Conservation (phyloP, 495 filamentous ascomycete species). For the Tuber brumale region DNA sequence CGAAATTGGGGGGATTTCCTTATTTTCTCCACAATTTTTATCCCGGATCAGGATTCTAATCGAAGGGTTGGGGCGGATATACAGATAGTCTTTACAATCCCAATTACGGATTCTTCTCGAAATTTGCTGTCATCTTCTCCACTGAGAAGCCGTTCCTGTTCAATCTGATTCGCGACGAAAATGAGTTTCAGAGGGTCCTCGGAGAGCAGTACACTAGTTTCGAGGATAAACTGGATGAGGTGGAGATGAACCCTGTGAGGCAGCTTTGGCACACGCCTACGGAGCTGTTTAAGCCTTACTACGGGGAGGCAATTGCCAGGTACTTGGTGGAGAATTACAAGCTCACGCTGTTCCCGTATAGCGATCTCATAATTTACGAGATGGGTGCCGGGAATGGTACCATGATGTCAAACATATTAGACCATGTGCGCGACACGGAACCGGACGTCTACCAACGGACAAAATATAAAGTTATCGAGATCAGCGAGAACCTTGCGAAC, state of each 20-base stretch:
- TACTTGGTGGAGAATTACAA: slow-evolving; percentile 96
- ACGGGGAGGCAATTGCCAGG: slow-evolving; percentile 90
- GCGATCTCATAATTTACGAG: slow-evolving; percentile 97
- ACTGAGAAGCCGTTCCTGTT: slow-evolving; percentile 93
- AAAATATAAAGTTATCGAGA: slow-evolving; percentile 91
- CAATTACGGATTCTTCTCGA: slow-evolving; percentile 95
- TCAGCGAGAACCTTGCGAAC: slow-evolving; percentile 68
- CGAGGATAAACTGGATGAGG: slow-evolving; percentile 75
- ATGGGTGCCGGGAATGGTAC: slow-evolving; percentile 97
- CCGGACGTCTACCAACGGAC: slow-evolving; percentile 91
- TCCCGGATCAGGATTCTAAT: background rate
- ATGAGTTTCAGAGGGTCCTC: slow-evolving; percentile 68
- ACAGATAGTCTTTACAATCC: slow-evolving; percentile 95
- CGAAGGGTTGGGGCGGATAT: background rate
- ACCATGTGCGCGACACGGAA: slow-evolving; percentile 86
- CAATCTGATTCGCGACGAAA: slow-evolving; percentile 68
- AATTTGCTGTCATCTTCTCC: slow-evolving; percentile 92
- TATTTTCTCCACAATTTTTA: background rate
- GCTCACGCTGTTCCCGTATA: slow-evolving; percentile 84
- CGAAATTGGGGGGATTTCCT: background rate
- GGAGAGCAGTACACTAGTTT: slow-evolving; percentile 78
- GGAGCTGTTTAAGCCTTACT: slow-evolving; percentile 92
- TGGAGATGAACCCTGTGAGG: slow-evolving; percentile 60
- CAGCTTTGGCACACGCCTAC: slow-evolving; percentile 99
- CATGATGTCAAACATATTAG: slow-evolving; percentile 94